A percentile compares a stretch with the other conserved stretches of the same genome.
phyloP scores from a whole-genome alignment of 2,329 filamentous ascomycete genomes.

The Colletotrichum orchidophilum region DNA sequence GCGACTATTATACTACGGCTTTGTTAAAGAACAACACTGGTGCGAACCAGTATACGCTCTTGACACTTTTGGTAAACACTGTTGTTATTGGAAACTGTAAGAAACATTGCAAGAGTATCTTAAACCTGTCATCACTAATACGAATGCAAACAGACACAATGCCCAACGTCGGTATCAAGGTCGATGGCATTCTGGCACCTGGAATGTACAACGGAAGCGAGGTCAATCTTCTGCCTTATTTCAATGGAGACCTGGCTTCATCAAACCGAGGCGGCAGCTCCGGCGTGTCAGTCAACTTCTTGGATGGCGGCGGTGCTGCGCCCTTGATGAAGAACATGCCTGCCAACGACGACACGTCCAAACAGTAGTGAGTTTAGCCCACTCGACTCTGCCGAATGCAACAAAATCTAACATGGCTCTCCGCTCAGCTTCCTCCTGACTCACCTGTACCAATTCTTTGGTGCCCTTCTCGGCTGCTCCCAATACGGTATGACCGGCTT shows the following conservation, averaged over 20 bases:
- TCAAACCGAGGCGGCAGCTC: constrained; percentile 59
- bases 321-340: constrained; percentile 65
- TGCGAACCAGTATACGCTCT: constrained; percentile 63
- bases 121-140: background rate
- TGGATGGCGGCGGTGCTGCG: constrained; percentile 66
- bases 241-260: constrained; percentile 62
- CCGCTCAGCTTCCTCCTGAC: constrained; percentile 61
- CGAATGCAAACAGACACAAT: constrained; percentile 52
- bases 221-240: constrained; percentile 69
- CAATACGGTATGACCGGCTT: constrained; percentile 59
- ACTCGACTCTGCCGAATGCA: background rate
- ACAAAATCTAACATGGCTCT: background rate
- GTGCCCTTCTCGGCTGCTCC: constrained; percentile 64
- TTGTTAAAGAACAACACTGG: constrained; percentile 67
- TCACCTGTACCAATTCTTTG: constrained; percentile 71
- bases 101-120: constrained; percentile 14
- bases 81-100: constrained; percentile 71
- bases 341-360: constrained; percentile 57
- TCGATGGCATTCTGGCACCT: constrained; percentile 65
- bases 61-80: constrained; percentile 69
- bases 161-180: constrained; percentile 60
- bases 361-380: constrained; percentile 61
- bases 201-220: constrained; percentile 58
- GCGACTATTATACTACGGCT: constrained; percentile 71
- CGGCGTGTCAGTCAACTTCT: constrained; percentile 65